Evolutionary conservation across 805 yeast species (phyloP), one percentile per base, ranked within the genome.

Genomic region (Schwanniomyces vanrijiae): DNA sequence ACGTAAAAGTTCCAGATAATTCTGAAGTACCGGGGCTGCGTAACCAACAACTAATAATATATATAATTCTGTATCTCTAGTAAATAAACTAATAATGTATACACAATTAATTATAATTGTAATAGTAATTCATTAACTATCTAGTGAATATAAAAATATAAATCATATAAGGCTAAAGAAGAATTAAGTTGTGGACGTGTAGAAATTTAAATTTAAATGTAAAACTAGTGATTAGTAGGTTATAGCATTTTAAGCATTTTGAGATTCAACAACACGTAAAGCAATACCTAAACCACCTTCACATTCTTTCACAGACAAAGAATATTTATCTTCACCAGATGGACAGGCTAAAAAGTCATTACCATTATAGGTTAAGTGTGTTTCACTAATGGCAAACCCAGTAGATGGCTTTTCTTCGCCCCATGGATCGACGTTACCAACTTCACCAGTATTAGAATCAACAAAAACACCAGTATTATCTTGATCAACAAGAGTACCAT

Each of bases 331-430:
- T 18, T 48, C 52, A 13, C 62, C 65, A 29, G 65, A 53, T 31
- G 73, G 71, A 47, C 73, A 68, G 29, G 77, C 77, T 31, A 61
- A 58, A 65, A 75, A 77, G 22, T 59, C 52, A 25, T 62, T 52
- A 39, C 68, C 71, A 31, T 65, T 49, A 57, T 61, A 71, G 3
- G 55, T 53, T 58, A 78, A 66, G 56, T 64, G 53, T 31, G 73
- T 76, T 39, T 64, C 58, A 6, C 55, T 24, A 52, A 78, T 64
- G 21, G 75, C 54, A 56, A 73, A 78, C 1, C 76, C 72, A 16
- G 65, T 49, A 26, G 75, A 60, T 40, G 75, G 66, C 16, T 58
- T 59, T 49, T 60, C 55, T 25, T 62, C 49, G 37, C 69, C 69
- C 47, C 55, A 61, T n/a, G 70, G 69, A 35, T 60, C 64, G 43